phyloP scores from a whole-genome alignment of 2,329 filamentous ascomycete genomes.

The Epichloe bromicola region DNA sequence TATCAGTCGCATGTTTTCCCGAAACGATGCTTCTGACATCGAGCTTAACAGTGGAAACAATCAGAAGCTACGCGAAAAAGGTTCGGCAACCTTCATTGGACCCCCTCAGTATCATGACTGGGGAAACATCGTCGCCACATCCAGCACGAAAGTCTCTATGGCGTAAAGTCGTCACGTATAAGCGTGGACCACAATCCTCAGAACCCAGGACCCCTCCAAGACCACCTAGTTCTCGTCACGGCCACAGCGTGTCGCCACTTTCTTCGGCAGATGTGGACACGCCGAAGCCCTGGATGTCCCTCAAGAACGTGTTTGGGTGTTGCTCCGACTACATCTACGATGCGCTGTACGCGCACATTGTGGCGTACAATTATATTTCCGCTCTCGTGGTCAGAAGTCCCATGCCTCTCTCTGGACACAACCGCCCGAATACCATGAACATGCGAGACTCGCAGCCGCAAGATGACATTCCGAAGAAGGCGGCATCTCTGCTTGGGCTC shows the following conservation, averaged over 20 bases:
- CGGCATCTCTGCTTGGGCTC: slow-evolving; percentile 37
- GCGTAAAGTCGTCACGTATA: slow-evolving; percentile 22
- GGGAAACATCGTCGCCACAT: slow-evolving; percentile 8
- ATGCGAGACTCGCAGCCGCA: slow-evolving; percentile 14
- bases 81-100: slow-evolving; percentile 28
- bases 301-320: slow-evolving; percentile 39
- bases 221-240: slow-evolving; percentile 1
- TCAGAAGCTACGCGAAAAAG: slow-evolving; percentile 42
- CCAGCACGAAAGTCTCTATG: slow-evolving; percentile 20
- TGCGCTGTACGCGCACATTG: slow-evolving; percentile 44
- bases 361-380: slow-evolving; percentile 45
- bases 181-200: slow-evolving; percentile 9
- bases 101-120: slow-evolving; percentile 9
- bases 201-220: not conserved
- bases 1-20: slow-evolving; percentile 43
- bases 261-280: slow-evolving; percentile 9
- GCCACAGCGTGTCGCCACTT: slow-evolving; percentile 6
- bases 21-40: slow-evolving; percentile 45
- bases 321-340: slow-evolving; percentile 44
- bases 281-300: slow-evolving; percentile 27
- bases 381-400: slow-evolving; percentile 17
- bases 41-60: slow-evolving; percentile 43
- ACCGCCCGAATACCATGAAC: slow-evolving; percentile 7
- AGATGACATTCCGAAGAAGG: slow-evolving; percentile 36
- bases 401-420: slow-evolving; percentile 5